Conservation (phyloP, 2,329 filamentous ascomycete species). For the Canariomyces notabilis region DNA sequence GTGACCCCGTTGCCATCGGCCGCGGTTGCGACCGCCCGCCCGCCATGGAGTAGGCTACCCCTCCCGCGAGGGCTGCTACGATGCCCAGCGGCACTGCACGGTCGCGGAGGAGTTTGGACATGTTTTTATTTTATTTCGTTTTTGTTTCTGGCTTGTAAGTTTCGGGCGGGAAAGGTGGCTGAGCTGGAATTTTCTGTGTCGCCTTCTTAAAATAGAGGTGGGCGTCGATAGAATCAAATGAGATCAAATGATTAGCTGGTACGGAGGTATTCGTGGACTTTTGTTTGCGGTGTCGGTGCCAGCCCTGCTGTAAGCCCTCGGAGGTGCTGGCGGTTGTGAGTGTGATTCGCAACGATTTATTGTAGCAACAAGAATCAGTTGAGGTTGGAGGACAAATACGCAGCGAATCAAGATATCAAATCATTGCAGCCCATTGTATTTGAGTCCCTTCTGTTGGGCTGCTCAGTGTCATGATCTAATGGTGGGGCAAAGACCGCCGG, state of each 20-base stretch:
- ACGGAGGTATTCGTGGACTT: no score
- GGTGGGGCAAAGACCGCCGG: background rate
- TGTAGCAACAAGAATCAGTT: no score
- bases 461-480: background rate
- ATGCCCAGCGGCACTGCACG: slow-evolving; percentile 17
- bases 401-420: slow-evolving; percentile 1
- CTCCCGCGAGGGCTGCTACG: slow-evolving; percentile 11
- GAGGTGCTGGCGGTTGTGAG: no score
- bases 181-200: background rate
- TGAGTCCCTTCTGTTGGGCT: background rate
- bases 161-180: no score
- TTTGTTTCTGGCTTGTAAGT: background rate
- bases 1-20: background rate
- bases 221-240: no score
- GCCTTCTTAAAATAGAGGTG: background rate
- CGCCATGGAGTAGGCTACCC: slow-evolving; percentile 17
- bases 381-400: no score
- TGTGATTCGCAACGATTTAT: no score
- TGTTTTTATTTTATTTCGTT: slow-evolving; percentile 1
- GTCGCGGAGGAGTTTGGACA: slow-evolving; percentile 16
- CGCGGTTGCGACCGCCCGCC: slow-evolving; percentile 22
- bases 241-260: no score
- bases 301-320: no score
- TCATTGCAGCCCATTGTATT: slow-evolving; percentile 6
- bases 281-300: no score